phyloP scores from a whole-genome alignment of 1,284 basidiomycete species.

The Rhizoctonia solani region DNA sequence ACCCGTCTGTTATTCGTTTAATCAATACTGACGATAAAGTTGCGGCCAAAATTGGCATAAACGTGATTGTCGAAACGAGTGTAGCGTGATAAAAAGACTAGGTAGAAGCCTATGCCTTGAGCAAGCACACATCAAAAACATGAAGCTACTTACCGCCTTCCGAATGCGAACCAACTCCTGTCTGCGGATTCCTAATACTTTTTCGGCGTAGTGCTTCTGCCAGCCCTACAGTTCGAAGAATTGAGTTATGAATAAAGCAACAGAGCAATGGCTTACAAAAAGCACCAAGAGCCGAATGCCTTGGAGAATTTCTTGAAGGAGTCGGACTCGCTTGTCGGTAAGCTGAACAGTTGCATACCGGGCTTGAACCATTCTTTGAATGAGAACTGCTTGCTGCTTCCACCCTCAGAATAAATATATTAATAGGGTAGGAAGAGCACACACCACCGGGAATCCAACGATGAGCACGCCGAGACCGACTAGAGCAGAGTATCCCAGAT shows the following conservation, averaged over 20 bases:
- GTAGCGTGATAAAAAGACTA: constrained; percentile 46
- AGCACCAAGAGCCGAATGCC: constrained; percentile 65
- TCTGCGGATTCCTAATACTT: constrained; percentile 56
- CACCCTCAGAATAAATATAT: constrained; percentile 21
- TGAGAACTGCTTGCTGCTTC: constrained; percentile 65
- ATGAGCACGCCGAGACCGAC: constrained; percentile 64
- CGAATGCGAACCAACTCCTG: constrained; percentile 59
- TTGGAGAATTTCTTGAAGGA: constrained; percentile 57
- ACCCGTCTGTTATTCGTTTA: background rate
- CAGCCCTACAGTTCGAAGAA: no score
- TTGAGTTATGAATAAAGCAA: no score
- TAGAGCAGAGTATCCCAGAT: constrained; percentile 64
- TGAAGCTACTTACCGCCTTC: constrained; percentile 50
- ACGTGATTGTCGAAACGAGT: constrained; percentile 60
- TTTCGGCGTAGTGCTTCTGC: constrained; percentile 62
- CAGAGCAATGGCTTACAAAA: no score
- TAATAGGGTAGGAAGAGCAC: constrained; percentile 33
- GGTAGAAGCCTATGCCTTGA: background rate
- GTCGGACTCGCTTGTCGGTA: constrained; percentile 71
- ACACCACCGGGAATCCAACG: constrained; percentile 41
- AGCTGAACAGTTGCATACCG: constrained; percentile 70
- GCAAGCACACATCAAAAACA: background rate
- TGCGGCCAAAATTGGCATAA: constrained; percentile 68
- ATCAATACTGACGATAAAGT: constrained; percentile 61
- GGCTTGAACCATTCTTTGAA: constrained; percentile 65